These are phyloP conservation scores for Deuterostichococcus epilithicus DNA, from an alignment of 139 green algal species.

Conservation along the genomic window DNA sequence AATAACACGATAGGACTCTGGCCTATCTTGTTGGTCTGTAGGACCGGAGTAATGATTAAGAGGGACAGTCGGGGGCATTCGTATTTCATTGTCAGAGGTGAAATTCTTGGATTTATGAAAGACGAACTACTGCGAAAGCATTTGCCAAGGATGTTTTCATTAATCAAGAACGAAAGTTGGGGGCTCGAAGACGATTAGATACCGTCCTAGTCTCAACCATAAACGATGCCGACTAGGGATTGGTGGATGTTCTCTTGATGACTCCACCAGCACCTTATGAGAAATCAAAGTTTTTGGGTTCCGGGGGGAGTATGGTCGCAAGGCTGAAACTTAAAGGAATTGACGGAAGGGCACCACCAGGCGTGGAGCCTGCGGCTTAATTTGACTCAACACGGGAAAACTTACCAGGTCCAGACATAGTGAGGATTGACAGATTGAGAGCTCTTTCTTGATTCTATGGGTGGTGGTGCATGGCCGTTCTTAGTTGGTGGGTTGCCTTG, in stretches of 20 bases:
- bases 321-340: slow-evolving; percentile 95
- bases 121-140: slow-evolving; percentile 99
- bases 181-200: slow-evolving; percentile 99
- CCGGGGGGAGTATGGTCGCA: slow-evolving; percentile 95
- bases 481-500: slow-evolving; percentile 95
- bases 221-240: slow-evolving; percentile 99
- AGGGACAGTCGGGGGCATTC: slow-evolving; percentile 99
- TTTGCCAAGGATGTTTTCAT: slow-evolving; percentile 99
- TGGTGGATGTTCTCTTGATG: slow-evolving; percentile 93
- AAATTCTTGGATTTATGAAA: slow-evolving; percentile 99
- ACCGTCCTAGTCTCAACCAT: slow-evolving; percentile 99
- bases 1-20: slow-evolving; percentile 99
- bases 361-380: slow-evolving; percentile 93
- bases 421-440: slow-evolving; percentile 94
- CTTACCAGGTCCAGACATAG: slow-evolving; percentile 95
- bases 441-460: slow-evolving; percentile 95
- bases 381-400: slow-evolving; percentile 96
- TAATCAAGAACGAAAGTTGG: slow-evolving; percentile 99
- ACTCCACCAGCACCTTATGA: slow-evolving; percentile 97
- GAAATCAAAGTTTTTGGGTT: slow-evolving; percentile 99
- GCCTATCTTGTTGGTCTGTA: slow-evolving; percentile 95
- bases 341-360: slow-evolving; percentile 95
- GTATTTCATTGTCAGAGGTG: slow-evolving; percentile 99
- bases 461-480: slow-evolving; percentile 68
- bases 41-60: slow-evolving; percentile 99